Evolutionary conservation across 495 filamentous ascomycete species (phyloP).

Genomic region (Penicillium antarcticum): DNA sequence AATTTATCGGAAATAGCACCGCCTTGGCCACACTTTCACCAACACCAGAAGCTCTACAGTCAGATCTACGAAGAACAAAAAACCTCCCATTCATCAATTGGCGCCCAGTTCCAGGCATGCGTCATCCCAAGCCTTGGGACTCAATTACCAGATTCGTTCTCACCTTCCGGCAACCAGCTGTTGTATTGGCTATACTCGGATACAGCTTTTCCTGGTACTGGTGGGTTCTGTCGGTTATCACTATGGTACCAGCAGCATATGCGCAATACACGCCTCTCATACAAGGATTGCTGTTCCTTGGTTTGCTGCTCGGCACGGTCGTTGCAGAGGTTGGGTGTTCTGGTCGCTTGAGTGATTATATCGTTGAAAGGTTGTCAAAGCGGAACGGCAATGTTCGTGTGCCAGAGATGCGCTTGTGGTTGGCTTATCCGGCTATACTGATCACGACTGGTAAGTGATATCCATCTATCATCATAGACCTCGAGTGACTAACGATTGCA

Average conservation of each 20-base stretch:
- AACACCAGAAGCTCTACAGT: background rate
- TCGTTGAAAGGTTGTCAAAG: slow-evolving; percentile 46
- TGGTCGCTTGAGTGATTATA: slow-evolving; percentile 50
- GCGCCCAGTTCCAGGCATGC: slow-evolving; percentile 49
- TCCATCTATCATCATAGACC: background rate
- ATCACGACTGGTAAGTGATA: slow-evolving; percentile 41
- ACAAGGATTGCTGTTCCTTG: slow-evolving; percentile 57
- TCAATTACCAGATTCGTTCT: slow-evolving; percentile 43
- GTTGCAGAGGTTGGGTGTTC: slow-evolving; percentile 54
- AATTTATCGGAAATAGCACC: background rate
- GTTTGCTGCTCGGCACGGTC: slow-evolving; percentile 55
- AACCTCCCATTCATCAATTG: slow-evolving; percentile 50
- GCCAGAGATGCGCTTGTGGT: slow-evolving; percentile 60
- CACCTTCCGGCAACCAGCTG: slow-evolving; percentile 46
- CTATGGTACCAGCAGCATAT: slow-evolving; percentile 59
- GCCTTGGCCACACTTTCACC: background rate
- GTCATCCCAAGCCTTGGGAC: slow-evolving; percentile 52
- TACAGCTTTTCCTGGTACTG: slow-evolving; percentile 62
- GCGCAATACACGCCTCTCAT: slow-evolving; percentile 45
- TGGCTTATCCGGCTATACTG: slow-evolving; percentile 53
- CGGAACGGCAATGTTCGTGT: slow-evolving; percentile 43
- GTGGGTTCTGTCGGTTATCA: slow-evolving; percentile 61
- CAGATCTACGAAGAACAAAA: slow-evolving; percentile 41
- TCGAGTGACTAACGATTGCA: background rate
- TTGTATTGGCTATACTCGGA: slow-evolving; percentile 44